Conservation (phyloP, 176 grass and related monocot species). For the Neostapfia colusana region DNA sequence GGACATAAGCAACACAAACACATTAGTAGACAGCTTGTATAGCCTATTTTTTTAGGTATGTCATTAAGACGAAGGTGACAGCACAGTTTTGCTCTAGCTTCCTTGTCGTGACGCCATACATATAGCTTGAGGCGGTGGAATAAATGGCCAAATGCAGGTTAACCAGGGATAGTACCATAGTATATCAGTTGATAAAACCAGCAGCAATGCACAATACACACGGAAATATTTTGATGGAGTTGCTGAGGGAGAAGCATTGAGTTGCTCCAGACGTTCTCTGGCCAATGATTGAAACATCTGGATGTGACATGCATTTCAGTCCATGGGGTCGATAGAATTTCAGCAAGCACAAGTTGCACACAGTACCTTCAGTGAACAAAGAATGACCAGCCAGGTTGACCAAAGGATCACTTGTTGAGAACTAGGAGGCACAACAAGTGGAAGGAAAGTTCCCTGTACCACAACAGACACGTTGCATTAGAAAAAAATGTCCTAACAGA, state of each 20-base stretch:
- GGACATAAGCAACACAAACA: background rate
- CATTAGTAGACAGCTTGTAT: background rate
- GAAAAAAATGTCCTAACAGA: background rate
- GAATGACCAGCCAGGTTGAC: constrained; percentile 77
- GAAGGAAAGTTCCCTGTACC: constrained; percentile 88
- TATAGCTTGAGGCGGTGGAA: background rate
- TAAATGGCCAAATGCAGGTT: constrained; percentile 33
- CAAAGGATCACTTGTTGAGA: constrained; percentile 76
- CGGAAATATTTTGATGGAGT: constrained; percentile 86
- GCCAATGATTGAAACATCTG: constrained; percentile 93
- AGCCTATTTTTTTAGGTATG: background rate
- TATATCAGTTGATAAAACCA: constrained; percentile 83
- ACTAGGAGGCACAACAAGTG: constrained; percentile 83
- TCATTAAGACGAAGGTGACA: background rate
- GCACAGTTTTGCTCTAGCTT: background rate
- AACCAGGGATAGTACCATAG: constrained; percentile 82
- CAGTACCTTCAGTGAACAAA: constrained; percentile 95
- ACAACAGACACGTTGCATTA: constrained; percentile 2
- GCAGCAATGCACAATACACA: constrained; percentile 78
- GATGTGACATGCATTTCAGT: constrained; percentile 53
- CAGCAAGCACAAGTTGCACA: constrained; percentile 36
- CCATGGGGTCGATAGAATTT: constrained; percentile 36
- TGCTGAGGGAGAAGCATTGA: constrained; percentile 80
- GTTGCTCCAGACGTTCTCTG: constrained; percentile 85
- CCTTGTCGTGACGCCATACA: background rate